Base-by-base conservation (phyloP, 2,329 filamentous ascomycete genomes). In the Elsinoe australis region DNA sequence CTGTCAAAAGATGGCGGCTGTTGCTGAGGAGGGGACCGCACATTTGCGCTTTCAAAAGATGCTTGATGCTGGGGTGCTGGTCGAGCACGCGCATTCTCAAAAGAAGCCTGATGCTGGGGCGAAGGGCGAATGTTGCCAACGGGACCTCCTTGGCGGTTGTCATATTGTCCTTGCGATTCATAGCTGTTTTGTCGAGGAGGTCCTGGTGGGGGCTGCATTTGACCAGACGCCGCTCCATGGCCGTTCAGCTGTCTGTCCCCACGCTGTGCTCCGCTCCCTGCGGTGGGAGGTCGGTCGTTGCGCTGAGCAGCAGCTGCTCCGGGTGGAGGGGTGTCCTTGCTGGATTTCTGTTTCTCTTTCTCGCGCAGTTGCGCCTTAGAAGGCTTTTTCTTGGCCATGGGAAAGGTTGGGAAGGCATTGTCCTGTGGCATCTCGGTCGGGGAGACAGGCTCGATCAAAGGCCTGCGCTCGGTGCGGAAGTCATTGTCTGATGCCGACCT, bases 341-440 rank as follows among this genome's bases (percentile, higher is more conserved):
- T n/a, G n/a, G n/a, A n/a, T n/a, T n/a, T n/a, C n/a, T n/a, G n/a
- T n/a, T n/a, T n/a, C n/a, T n/a, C n/a, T n/a, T n/a, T n/a, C 6
- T 48, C 45, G 10, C 32, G 32, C 22, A 36, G 15, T 12, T 48
- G 45, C 21, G 24, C 24, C 28, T 29, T 38, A 8, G 45, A 48
- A 12, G 56, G 50, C 57, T 62, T 56, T 54, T 59, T 49, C 31
- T 61, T 57, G 42, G 59, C 54, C 17, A 58, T 57, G 10, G 67
- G 67, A 53, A 74, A 73, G 0, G 63, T 61, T 5, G 71, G 71
- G 47, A 74, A 74, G 0, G 71, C 69, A 52, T 70, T 74, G 56
- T 74, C 71, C 44, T 61, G 61, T 6, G 61, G 52, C 18, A 63
- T 26, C 2, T 54, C 52, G 18, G 59, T 56, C 2, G 62, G 62